A percentile compares a stretch with the other conserved stretches of the same genome.
phyloP scores from a whole-genome alignment of 2,329 filamentous ascomycete genomes.

The Talaromyces sp. region DNA sequence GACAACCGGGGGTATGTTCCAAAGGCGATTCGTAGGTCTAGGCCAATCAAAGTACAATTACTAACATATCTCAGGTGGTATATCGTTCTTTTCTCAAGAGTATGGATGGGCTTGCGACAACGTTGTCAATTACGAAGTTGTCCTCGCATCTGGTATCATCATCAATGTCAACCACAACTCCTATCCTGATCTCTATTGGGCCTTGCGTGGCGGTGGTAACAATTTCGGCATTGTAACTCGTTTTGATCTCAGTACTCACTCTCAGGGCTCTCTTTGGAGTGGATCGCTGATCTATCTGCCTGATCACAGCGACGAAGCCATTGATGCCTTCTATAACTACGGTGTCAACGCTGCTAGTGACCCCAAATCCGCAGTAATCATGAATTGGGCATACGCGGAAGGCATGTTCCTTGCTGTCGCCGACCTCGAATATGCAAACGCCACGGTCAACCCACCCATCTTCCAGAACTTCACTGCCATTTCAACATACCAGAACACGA shows the following conservation, averaged over 20 bases:
- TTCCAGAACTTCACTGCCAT: constrained; percentile 36
- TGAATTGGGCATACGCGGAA: constrained; percentile 27
- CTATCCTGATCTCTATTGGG: constrained; percentile 38
- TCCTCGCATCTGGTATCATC: constrained; percentile 27
- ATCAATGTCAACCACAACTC: constrained; percentile 27
- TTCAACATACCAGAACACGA: constrained; percentile 26
- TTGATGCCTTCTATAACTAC: constrained; percentile 31
- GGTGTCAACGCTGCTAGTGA: constrained; percentile 28
- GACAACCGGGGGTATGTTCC: constrained; percentile 21
- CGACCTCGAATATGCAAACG: constrained; percentile 36
- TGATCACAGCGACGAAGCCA: constrained; percentile 25
- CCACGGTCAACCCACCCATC: constrained; percentile 32
- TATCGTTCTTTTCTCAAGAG: constrained; percentile 30
- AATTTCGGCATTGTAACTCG: constrained; percentile 38
- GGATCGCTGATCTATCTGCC: constrained; percentile 28
- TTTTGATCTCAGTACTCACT: constrained; percentile 38
- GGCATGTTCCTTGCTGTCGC: constrained; percentile 26
- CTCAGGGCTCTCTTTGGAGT: constrained; percentile 37
- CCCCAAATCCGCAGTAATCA: constrained; percentile 31
- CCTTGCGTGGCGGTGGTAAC: constrained; percentile 38
- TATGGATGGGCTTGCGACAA: constrained; percentile 36
- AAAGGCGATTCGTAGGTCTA: not conserved
- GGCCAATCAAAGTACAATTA: not conserved
- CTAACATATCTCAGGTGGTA: constrained; percentile 21
- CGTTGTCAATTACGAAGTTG: constrained; percentile 30